A percentile compares a stretch with the other conserved stretches of the same genome.
Evolutionary conservation across 2,329 filamentous ascomycete genomes (phyloP).

Genomic region (Orbilia blumenaviensis): DNA sequence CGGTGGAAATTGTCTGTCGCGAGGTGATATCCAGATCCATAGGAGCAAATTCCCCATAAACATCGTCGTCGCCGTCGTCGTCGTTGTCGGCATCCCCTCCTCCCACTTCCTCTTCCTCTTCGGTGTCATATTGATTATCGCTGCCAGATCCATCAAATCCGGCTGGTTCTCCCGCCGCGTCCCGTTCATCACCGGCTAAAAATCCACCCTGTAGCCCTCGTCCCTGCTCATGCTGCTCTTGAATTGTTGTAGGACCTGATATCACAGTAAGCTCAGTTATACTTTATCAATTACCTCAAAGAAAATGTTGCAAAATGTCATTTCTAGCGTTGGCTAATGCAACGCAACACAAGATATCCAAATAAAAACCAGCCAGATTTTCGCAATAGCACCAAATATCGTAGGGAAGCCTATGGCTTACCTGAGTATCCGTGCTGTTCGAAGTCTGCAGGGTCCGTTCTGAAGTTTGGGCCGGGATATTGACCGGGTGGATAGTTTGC

Average conservation of each 20-base stretch:
- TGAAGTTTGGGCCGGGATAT: constrained; percentile 33
- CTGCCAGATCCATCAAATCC: neutral
- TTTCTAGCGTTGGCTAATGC: constrained; percentile 36
- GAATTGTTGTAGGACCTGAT: constrained; percentile 55
- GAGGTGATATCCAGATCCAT: constrained; percentile 60
- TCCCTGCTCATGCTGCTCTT: constrained; percentile 56
- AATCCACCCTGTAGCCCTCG: neutral
- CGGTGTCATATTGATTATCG: constrained; percentile 67
- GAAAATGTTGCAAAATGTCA: constrained; percentile 46
- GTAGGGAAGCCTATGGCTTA: constrained; percentile 55
- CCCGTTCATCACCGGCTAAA: neutral
- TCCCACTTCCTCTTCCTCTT: constrained; percentile 65
- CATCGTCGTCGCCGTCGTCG: constrained; percentile 61
- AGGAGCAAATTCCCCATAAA: constrained; percentile 55
- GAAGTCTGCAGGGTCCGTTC: constrained; percentile 39
- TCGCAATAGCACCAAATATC: constrained; percentile 52
- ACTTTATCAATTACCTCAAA: constrained; percentile 44
- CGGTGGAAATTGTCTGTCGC: constrained; percentile 59
- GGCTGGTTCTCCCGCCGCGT: constrained; percentile 7
- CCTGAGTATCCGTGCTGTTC: constrained; percentile 51
- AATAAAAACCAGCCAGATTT: constrained; percentile 49
- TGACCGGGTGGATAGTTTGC: constrained; percentile 29
- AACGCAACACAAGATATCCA: constrained; percentile 54
- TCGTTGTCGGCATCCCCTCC: constrained; percentile 68
- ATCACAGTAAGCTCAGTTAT: constrained; percentile 54